phyloP scores from a whole-genome alignment of 345 rosid genomes.

The Salix purpurea region DNA sequence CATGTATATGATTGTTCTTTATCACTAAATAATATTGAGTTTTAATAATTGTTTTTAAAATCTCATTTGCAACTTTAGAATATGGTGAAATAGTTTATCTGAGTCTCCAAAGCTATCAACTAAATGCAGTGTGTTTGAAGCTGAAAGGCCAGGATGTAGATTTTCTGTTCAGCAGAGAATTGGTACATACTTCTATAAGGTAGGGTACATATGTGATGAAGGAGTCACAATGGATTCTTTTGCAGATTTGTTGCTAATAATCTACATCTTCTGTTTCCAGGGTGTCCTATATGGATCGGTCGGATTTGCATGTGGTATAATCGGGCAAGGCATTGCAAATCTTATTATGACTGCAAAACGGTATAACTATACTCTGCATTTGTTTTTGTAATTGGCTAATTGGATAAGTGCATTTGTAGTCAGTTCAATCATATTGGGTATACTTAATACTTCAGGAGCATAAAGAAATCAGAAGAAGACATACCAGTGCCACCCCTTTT shows the following conservation, averaged over 20 bases:
- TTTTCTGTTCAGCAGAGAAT: constrained; percentile 2
- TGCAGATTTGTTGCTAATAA: too few relatives aligned
- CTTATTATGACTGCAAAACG: constrained; percentile 88
- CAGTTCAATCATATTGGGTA: not conserved
- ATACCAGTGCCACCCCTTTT: constrained; percentile 83
- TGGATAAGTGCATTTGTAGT: not conserved
- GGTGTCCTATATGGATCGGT: constrained; percentile 78
- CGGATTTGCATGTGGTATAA: constrained; percentile 87
- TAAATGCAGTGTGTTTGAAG: constrained; percentile 18
- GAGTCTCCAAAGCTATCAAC: not conserved
- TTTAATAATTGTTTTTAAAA: not conserved
- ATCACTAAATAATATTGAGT: not conserved
- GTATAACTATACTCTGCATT: constrained; percentile 26
- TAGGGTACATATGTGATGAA: not conserved
- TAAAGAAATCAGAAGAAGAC: constrained; percentile 77
- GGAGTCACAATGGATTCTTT: too few relatives aligned
- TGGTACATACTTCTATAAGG: constrained; percentile 22
- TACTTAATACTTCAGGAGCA: constrained; percentile 39
- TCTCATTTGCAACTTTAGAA: not conserved
- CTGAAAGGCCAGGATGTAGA: constrained; percentile 22
- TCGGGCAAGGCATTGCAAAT: constrained; percentile 96
- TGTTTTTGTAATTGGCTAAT: too few relatives aligned
- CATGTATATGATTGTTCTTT: too few relatives aligned
- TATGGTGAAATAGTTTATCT: not conserved
- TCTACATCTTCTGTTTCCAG: constrained; percentile 33